phyloP scores from a whole-genome alignment of 2,329 filamentous ascomycete species.

The Xylaria sp. region DNA sequence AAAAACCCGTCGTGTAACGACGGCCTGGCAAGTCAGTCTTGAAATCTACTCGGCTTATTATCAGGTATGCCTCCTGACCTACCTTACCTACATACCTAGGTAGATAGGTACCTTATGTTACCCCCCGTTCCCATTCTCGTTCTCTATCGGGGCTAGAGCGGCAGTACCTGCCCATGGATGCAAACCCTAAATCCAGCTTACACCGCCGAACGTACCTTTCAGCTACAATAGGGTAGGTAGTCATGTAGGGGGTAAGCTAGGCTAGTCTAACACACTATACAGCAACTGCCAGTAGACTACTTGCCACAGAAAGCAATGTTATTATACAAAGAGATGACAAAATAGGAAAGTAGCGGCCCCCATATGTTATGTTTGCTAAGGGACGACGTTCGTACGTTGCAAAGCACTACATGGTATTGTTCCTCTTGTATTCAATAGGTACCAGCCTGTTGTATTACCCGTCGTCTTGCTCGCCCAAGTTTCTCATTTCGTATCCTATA shows the following conservation, averaged over 20 bases:
- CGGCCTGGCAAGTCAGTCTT: conserved; percentile 2
- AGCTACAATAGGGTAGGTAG: neutral
- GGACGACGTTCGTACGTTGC: conserved; percentile 4
- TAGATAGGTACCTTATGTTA: neutral
- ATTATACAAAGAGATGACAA: neutral
- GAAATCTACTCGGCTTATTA: neutral
- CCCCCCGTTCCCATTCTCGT: neutral
- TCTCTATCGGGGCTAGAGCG: neutral
- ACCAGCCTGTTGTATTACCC: neutral
- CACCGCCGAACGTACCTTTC: neutral
- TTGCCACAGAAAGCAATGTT: neutral
- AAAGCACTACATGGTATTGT: too few species aligned
- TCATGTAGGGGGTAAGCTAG: neutral
- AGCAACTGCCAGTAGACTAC: conserved; percentile 13
- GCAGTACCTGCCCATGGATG: conserved; percentile 1
- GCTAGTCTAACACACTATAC: conserved; percentile 6
- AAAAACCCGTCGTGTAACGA: neutral
- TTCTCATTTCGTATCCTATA: conserved; percentile 14
- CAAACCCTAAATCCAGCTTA: conserved; percentile 8
- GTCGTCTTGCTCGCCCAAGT: neutral
- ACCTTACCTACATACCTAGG: neutral
- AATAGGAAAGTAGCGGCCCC: conserved; percentile 12
- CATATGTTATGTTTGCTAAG: neutral
- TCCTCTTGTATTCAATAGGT: neutral
- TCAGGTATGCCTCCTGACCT: neutral